Evolutionary conservation across 2,329 filamentous ascomycete genomes (phyloP).

Genomic region (Fusarium continuum): DNA sequence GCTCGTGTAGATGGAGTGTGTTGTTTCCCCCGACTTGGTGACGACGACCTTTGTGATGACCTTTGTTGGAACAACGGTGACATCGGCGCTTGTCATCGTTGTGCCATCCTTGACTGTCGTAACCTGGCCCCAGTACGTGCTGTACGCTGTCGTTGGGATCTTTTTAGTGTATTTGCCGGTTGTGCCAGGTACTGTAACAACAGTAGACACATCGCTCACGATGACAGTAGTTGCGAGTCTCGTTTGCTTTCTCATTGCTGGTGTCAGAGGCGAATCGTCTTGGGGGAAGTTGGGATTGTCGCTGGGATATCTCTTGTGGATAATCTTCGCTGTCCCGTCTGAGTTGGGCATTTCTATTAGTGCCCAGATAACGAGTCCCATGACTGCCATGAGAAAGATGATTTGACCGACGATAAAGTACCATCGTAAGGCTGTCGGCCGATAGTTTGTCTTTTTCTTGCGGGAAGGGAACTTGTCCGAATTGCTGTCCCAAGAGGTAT

Average conservation of each 20-base stretch:
- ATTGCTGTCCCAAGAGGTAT: slow-evolving; percentile 32
- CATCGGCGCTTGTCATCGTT: slow-evolving; percentile 7
- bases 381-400: slow-evolving; percentile 24
- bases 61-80: slow-evolving; percentile 23
- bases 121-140: slow-evolving; percentile 13
- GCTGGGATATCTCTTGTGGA: slow-evolving; percentile 15
- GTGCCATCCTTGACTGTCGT: slow-evolving; percentile 20
- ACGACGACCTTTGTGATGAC: slow-evolving; percentile 14
- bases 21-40: slow-evolving; percentile 10
- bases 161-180: slow-evolving; percentile 34
- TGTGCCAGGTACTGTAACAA: slow-evolving; percentile 34
- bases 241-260: not conserved
- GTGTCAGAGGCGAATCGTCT: slow-evolving; percentile 1
- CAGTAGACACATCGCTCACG: slow-evolving; percentile 20
- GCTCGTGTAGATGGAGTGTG: slow-evolving; percentile 4
- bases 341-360: slow-evolving; percentile 39
- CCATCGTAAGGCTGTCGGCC: slow-evolving; percentile 41
- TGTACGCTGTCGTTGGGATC: slow-evolving; percentile 23
- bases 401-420: slow-evolving; percentile 36
- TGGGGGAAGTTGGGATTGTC: not conserved
- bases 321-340: slow-evolving; percentile 34
- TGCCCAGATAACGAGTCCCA: slow-evolving; percentile 40
- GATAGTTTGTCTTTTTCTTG: slow-evolving; percentile 35
- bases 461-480: slow-evolving; percentile 16
- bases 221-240: slow-evolving; percentile 29